phyloP scores from a whole-genome alignment of 2,329 filamentous ascomycete genomes.

The Zarea fungicola region DNA sequence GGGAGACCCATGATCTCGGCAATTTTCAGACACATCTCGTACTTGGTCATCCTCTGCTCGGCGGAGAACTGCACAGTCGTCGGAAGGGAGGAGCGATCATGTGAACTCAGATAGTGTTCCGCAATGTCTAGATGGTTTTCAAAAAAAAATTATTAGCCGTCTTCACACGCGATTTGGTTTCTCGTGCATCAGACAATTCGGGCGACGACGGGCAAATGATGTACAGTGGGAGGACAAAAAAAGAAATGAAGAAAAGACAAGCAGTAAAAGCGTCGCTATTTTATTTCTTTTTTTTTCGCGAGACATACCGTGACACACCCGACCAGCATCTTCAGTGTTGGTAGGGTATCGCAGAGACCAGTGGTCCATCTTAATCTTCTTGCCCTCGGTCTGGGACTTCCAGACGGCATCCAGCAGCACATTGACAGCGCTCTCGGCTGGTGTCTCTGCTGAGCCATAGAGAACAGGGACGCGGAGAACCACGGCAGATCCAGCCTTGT shows the following conservation, averaged over 20 bases:
- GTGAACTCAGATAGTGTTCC: conserved; percentile 56
- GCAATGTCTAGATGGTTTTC: conserved; percentile 53
- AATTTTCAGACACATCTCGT: conserved; percentile 76
- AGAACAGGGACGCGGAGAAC: conserved; percentile 78
- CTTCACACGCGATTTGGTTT: neutral
- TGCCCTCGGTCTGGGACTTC: conserved; percentile 62
- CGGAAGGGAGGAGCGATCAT: conserved; percentile 53
- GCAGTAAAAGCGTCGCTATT: neutral
- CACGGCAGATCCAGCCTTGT: conserved; percentile 52
- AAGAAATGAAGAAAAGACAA: conserved; percentile 11
- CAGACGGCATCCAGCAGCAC: conserved; percentile 70
- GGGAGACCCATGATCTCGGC: conserved; percentile 74
- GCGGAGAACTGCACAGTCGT: conserved; percentile 77
- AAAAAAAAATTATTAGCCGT: conserved; percentile 5
- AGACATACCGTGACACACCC: conserved; percentile 63
- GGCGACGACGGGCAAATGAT: neutral
- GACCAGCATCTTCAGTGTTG: conserved; percentile 79
- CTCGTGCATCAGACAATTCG: neutral
- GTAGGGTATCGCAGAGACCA: conserved; percentile 83
- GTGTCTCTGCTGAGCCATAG: conserved; percentile 68
- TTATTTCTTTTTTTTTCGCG: too few species aligned
- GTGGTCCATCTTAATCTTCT: conserved; percentile 73
- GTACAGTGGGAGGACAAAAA: neutral
- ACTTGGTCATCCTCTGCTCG: conserved; percentile 83
- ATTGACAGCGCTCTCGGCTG: conserved; percentile 78